Evolutionary conservation across 805 yeast genomes (phyloP).

Genomic region (Hanseniaspora occidentalis): DNA sequence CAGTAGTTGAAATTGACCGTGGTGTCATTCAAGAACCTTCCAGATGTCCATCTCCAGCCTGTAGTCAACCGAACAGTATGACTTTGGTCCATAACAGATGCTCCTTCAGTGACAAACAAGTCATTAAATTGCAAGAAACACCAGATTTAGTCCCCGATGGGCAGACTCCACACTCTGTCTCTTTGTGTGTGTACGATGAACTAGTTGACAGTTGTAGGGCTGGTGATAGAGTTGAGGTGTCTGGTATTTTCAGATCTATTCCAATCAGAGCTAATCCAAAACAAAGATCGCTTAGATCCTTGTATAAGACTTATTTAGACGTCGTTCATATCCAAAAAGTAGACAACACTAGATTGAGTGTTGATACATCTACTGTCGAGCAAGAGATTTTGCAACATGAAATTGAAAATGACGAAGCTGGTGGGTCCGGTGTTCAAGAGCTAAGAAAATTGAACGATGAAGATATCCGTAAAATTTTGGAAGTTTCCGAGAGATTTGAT

Average conservation of each 20-base stretch:
- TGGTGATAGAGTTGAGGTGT: slow-evolving; percentile 91
- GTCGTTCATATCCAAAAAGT: slow-evolving; percentile 86
- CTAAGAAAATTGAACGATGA: slow-evolving; percentile 53
- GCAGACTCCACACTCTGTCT: slow-evolving; percentile 94
- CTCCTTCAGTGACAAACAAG: slow-evolving; percentile 89
- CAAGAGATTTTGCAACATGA: slow-evolving; percentile 36
- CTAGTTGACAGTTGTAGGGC: slow-evolving; percentile 90
- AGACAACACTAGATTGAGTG: slow-evolving; percentile 69
- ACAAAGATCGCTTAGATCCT: slow-evolving; percentile 68
- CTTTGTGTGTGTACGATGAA: slow-evolving; percentile 90
- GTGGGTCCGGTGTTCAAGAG: slow-evolving; percentile 63
- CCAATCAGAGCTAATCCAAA: slow-evolving; percentile 83
- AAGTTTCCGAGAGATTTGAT: slow-evolving; percentile 56
- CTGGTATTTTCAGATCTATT: slow-evolving; percentile 86
- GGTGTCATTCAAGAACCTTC: slow-evolving; percentile 92
- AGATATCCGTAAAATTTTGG: slow-evolving; percentile 54
- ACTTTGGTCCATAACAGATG: slow-evolving; percentile 83
- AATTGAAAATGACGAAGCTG: slow-evolving; percentile 32
- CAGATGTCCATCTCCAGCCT: slow-evolving; percentile 79
- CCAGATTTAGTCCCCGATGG: slow-evolving; percentile 97
- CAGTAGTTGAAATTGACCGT: slow-evolving; percentile 83
- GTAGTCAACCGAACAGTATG: slow-evolving; percentile 80
- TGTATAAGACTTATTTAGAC: slow-evolving; percentile 88
- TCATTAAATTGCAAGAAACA: slow-evolving; percentile 85
- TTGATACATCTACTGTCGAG: slow-evolving; percentile 55